These are phyloP conservation scores for Diphasiastrum complanatum DNA, from an alignment of 83 land plant genomes.

Conservation along the genomic window DNA sequence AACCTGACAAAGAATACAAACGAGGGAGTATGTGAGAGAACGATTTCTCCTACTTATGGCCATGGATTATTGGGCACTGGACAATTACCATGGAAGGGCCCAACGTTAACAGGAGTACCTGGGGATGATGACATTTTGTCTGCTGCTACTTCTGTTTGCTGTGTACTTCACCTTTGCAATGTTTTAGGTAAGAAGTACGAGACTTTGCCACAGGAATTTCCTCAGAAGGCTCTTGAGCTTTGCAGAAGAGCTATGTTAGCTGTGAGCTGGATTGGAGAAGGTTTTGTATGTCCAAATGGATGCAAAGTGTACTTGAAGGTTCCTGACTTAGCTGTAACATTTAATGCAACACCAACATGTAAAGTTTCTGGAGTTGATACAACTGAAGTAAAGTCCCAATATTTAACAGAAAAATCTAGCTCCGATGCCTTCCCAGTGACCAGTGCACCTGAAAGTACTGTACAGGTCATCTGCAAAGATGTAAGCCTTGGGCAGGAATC, in stretches of 20 bases:
- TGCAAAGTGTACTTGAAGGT: slow-evolving; percentile 30
- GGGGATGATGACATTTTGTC: too few species aligned
- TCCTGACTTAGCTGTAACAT: background rate
- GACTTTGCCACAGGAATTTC: slow-evolving; percentile 43
- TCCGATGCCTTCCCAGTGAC: background rate
- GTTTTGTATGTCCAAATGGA: slow-evolving; percentile 71
- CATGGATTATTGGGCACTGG: too few species aligned
- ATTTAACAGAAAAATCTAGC: slow-evolving; percentile 13
- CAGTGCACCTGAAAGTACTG: background rate
- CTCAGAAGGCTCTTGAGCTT: slow-evolving; percentile 67
- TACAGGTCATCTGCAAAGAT: slow-evolving; percentile 55
- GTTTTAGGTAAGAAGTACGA: slow-evolving; percentile 58
- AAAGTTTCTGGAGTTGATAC: slow-evolving; percentile 6
- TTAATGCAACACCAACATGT: background rate
- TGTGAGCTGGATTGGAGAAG: slow-evolving; percentile 68
- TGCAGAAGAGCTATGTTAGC: slow-evolving; percentile 69
- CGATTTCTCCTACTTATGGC: too few species aligned
- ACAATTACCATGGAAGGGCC: too few species aligned
- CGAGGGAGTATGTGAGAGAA: too few species aligned
- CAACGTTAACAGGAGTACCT: too few species aligned
- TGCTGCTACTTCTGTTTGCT: slow-evolving; percentile 71
- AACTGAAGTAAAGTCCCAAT: background rate
- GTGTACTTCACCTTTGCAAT: slow-evolving; percentile 42
- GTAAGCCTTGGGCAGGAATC: slow-evolving; percentile 80
- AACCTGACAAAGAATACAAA: too few species aligned